These are phyloP conservation scores for Candida pseudofarinosa DNA, from an alignment of 805 yeast species.

Conservation along the genomic window DNA sequence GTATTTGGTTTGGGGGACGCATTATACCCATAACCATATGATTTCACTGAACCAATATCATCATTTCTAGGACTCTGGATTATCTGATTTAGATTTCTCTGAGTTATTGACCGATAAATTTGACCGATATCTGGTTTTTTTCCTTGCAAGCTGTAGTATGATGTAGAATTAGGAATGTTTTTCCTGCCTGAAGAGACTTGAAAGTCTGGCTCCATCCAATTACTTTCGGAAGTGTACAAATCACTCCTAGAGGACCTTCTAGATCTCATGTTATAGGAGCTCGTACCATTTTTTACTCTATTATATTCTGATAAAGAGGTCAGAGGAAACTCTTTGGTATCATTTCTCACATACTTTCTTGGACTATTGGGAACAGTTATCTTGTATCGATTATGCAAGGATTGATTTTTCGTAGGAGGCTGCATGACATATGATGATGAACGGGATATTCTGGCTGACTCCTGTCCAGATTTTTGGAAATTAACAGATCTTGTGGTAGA, in stretches of 20 bases:
- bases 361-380: slow-evolving; percentile 4
- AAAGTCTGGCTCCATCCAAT: slow-evolving; percentile 49
- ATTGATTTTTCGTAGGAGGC: slow-evolving; percentile 7
- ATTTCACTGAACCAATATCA: neutral
- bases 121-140: slow-evolving; percentile 21
- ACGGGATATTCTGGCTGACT: slow-evolving; percentile 23
- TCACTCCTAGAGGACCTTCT: slow-evolving; percentile 39
- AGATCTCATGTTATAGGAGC: slow-evolving; percentile 16
- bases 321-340: slow-evolving; percentile 23
- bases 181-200: neutral
- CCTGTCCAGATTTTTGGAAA: slow-evolving; percentile 20
- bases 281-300: slow-evolving; percentile 15
- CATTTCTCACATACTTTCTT: neutral
- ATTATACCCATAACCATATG: neutral
- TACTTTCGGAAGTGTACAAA: slow-evolving; percentile 39
- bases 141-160: slow-evolving; percentile 20
- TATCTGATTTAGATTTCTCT: slow-evolving; percentile 20
- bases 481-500: slow-evolving; percentile 23
- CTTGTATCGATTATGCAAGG: slow-evolving; percentile 5
- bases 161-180: slow-evolving; percentile 17
- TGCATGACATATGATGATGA: slow-evolving; percentile 12
- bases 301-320: slow-evolving; percentile 36
- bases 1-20: neutral
- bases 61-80: neutral
- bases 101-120: slow-evolving; percentile 35